Conservation (phyloP, 768 basidiomycete genomes). For the Psilocybe azurescens region DNA sequence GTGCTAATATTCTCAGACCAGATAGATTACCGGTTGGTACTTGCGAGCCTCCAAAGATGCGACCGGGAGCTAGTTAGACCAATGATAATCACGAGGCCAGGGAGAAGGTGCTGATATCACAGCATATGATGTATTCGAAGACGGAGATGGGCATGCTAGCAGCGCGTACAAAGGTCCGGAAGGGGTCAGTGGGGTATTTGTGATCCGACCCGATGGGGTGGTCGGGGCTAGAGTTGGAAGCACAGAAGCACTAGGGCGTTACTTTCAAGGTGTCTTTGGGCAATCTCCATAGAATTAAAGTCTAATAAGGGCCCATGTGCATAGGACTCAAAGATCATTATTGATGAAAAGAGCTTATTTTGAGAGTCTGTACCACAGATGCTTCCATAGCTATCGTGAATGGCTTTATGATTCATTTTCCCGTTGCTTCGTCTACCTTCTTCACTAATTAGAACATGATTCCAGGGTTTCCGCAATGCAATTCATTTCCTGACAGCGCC, state of each 20-base stretch:
- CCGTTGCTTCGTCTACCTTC: too few species aligned
- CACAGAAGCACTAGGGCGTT: neutral
- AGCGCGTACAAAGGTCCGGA: slow-evolving; percentile 41
- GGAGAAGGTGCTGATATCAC: neutral
- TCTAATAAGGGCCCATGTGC: too few species aligned
- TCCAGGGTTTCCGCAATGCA: too few species aligned
- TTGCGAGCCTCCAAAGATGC: neutral
- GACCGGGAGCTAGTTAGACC: slow-evolving; percentile 10
- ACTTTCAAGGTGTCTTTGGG: slow-evolving; percentile 7
- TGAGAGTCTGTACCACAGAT: too few species aligned
- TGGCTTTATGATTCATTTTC: too few species aligned
- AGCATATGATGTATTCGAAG: slow-evolving; percentile 25
- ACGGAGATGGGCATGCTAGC: slow-evolving; percentile 32
- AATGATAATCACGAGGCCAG: slow-evolving; percentile 21
- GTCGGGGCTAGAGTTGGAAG: slow-evolving; percentile 25
- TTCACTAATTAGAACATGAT: too few species aligned
- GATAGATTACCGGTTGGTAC: slow-evolving; percentile 13
- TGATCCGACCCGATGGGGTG: slow-evolving; percentile 37
- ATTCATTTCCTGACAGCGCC: too few species aligned
- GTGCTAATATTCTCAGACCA: slow-evolving; percentile 37
- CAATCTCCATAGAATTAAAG: too few species aligned
- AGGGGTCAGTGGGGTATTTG: slow-evolving; percentile 61
- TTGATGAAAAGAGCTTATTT: too few species aligned
- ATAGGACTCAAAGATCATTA: too few species aligned
- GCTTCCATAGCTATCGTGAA: too few species aligned